Evolutionary conservation across 306 rosid genomes (phyloP).

Genomic region (Carpinus fangiana): DNA sequence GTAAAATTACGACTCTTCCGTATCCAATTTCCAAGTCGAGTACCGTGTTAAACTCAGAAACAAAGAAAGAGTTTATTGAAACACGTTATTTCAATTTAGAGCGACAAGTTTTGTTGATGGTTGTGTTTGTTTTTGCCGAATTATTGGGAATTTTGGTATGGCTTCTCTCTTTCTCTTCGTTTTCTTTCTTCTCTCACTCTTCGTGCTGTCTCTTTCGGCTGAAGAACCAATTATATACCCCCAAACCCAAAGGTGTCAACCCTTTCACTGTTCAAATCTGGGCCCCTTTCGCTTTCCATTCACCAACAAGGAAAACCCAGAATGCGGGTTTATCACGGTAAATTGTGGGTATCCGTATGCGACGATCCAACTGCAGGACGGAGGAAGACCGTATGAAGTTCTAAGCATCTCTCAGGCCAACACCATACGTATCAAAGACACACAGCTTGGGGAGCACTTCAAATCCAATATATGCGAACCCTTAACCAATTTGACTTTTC

Average conservation of each 20-base stretch:
- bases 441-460: not conserved
- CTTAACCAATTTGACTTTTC: not conserved
- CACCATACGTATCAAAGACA: not conserved
- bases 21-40: too few relatives aligned
- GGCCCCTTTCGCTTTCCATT: not conserved
- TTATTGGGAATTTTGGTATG: not conserved
- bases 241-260: too few relatives aligned
- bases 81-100: too few relatives aligned
- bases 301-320: not conserved
- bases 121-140: not conserved
- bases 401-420: not conserved
- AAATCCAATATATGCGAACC: not conserved
- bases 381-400: too few relatives aligned
- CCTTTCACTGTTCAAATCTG: not conserved
- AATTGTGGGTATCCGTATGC: not conserved
- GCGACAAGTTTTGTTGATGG: too few relatives aligned
- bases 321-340: not conserved
- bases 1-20: too few relatives aligned
- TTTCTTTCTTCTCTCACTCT: not conserved
- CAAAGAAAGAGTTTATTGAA: too few relatives aligned
- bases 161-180: not conserved
- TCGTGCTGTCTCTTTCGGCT: constrained; percentile 7
- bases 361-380: not conserved
- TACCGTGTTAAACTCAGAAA: too few relatives aligned
- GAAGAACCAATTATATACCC: not conserved